Evolutionary conservation across 768 basidiomycete genomes (phyloP).

Genomic region (Cystobasidium onofrii): DNA sequence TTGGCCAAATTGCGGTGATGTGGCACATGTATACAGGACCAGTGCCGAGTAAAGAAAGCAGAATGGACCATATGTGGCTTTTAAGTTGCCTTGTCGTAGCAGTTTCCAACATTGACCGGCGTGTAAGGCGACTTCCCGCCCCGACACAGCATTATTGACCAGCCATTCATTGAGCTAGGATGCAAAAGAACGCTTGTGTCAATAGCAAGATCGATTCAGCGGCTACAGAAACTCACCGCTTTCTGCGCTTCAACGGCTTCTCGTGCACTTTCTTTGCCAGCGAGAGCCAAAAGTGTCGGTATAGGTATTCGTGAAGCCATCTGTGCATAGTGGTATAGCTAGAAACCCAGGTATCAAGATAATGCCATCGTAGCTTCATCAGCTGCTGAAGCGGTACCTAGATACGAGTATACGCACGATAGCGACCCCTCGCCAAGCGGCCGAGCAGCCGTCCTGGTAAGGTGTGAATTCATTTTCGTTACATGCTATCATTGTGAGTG

Average conservation of each 20-base stretch:
- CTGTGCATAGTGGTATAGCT: not conserved
- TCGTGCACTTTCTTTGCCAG: not conserved
- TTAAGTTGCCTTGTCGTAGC: not conserved
- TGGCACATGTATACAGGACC: not conserved
- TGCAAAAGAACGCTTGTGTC: too few species aligned
- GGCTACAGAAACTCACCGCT: not conserved
- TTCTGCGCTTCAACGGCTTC: not conserved
- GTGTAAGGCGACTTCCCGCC: not conserved
- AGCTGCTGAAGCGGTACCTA: too few species aligned
- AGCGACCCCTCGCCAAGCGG: not conserved
- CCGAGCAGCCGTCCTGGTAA: not conserved
- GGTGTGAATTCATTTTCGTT: not conserved
- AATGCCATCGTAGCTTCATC: too few species aligned
- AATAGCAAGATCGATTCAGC: too few species aligned
- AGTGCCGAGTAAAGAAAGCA: not conserved
- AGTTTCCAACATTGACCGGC: not conserved
- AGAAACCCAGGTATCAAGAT: too few species aligned
- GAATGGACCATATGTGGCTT: not conserved
- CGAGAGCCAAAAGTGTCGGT: not conserved
- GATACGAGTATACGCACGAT: too few species aligned
- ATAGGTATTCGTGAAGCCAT: not conserved
- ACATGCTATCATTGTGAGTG: not conserved
- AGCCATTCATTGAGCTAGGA: not conserved
- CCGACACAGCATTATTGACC: not conserved
- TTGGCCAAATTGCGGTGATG: not conserved